Conservation (phyloP, 495 filamentous ascomycete genomes). For the Amniculicola lignicola region DNA sequence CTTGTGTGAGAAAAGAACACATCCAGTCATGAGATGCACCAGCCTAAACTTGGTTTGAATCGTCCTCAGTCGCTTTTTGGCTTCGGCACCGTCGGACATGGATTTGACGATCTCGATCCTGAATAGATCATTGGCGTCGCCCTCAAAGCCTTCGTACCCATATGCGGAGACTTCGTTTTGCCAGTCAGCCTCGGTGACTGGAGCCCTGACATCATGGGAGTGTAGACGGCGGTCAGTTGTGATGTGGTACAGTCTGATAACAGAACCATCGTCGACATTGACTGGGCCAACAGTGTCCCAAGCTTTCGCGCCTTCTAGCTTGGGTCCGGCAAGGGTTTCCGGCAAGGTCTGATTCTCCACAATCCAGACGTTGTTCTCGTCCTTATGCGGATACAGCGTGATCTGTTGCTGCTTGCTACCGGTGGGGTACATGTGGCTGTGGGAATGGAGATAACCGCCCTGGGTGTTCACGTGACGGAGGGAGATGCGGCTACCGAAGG, state of each 20-base stretch:
- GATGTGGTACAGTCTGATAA: constrained; percentile 78
- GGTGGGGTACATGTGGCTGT: constrained; percentile 93
- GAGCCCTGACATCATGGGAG: constrained; percentile 96
- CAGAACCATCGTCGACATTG: constrained; percentile 73
- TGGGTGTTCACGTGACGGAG: constrained; percentile 95
- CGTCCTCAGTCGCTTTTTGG: constrained; percentile 83
- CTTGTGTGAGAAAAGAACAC: constrained; percentile 95
- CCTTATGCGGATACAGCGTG: constrained; percentile 97
- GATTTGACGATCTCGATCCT: constrained; percentile 90
- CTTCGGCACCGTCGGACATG: constrained; percentile 73
- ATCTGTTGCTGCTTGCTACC: constrained; percentile 98
- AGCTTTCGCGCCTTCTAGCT: constrained; percentile 73
- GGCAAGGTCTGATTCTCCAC: constrained; percentile 96
- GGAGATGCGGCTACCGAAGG: constrained; percentile 78
- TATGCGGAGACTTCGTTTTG: constrained; percentile 98
- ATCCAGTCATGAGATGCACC: constrained; percentile 94
- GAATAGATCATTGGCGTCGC: constrained; percentile 95
- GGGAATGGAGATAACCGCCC: constrained; percentile 95
- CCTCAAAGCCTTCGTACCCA: constrained; percentile 93
- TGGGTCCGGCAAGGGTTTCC: constrained; percentile 64
- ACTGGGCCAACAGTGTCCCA: constrained; percentile 73
- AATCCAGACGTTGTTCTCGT: constrained; percentile 94
- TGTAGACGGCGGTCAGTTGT: constrained; percentile 84
- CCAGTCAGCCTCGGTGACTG: constrained; percentile 95
- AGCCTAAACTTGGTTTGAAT: constrained; percentile 96